These are phyloP conservation scores for Colletotrichum kahawae DNA, from an alignment of 2,329 filamentous ascomycete species.

Conservation along the genomic window DNA sequence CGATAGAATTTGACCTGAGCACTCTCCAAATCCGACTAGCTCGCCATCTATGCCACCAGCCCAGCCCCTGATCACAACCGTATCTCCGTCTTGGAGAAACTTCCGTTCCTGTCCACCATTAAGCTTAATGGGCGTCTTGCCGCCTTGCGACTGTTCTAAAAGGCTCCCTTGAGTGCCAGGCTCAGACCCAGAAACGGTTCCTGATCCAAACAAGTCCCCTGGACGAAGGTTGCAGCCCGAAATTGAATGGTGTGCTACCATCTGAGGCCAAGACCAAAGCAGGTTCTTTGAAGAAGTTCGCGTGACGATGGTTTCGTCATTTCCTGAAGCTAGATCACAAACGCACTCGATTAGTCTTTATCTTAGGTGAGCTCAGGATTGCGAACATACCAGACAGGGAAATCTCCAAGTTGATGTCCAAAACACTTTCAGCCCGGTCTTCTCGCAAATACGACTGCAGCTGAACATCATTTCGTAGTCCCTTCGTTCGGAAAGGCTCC, in stretches of 20 bases:
- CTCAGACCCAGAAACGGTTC: conserved; percentile 73
- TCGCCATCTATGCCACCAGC: conserved; percentile 68
- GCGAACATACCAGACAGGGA: conserved; percentile 37
- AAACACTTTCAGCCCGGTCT: conserved; percentile 38
- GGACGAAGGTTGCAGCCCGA: conserved; percentile 76
- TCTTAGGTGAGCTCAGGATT: not conserved
- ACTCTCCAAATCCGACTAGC: conserved; percentile 79
- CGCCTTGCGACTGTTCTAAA: conserved; percentile 73
- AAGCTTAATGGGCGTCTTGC: conserved; percentile 67
- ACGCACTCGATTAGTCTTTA: not conserved
- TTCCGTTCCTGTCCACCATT: conserved; percentile 68
- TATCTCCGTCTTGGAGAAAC: conserved; percentile 79
- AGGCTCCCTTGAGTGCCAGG: conserved; percentile 71
- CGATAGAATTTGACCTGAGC: conserved; percentile 62
- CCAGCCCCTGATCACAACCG: conserved; percentile 67
- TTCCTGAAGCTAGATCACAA: conserved; percentile 22
- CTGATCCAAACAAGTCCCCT: conserved; percentile 78
- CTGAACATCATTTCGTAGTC: conserved; percentile 35
- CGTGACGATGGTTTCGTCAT: conserved; percentile 37
- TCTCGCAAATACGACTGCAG: conserved; percentile 59
- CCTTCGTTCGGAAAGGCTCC: conserved; percentile 26
- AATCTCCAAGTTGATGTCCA: conserved; percentile 43
- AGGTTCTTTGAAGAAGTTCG: conserved; percentile 50
- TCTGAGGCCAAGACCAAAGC: conserved; percentile 82
- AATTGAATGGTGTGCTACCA: conserved; percentile 81